Evolutionary conservation across 192 early-diverging fungal genomes (phyloP), one percentile per base, ranked within the genome.

Genomic region (Rhizoclosmatium sp.): DNA sequence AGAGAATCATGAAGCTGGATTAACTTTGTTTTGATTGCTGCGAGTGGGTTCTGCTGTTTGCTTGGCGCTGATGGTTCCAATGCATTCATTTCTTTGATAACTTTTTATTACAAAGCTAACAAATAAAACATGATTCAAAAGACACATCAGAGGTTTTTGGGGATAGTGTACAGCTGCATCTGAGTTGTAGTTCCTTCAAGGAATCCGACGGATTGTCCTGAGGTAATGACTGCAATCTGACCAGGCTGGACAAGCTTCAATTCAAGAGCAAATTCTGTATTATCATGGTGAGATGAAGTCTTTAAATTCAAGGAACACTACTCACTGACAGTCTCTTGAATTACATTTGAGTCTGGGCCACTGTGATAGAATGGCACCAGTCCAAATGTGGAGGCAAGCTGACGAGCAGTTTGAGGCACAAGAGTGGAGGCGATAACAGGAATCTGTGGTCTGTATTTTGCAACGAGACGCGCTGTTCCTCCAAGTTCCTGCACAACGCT

Each of bases 391-490:
- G 82, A 75, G 19, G 80, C 81, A 69, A 91, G 49, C 76, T 91
- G 89, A 14, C 87, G 66, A 2, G 89, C 86, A n/a, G 89, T 91
- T 60, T 84, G 81, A 31, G 47, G 56, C 41, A 91, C 78, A 49
- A 81, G 62, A 14, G 89, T 89, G 12, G 87, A 86, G 40, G 86
- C 89, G 39, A 91, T 68, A 39, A 89, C 81, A 16, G 89, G 87
- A 69, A 91, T 89, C 14, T 82, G 59, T 4, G 89, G 87, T 23
- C 89, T 85, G 81, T 91, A 89, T 71, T 90, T 90, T 0, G 89
- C 87, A 69, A 90, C 87, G 23, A 90, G 72, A 47, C 87, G 80
- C 1, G 89, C 87, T 46, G 87, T 90, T 12, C 87, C 89, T 16
- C 85, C 86, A 9, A 83, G 46, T 75, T 88, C 85, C 2, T 48